These are phyloP conservation scores for Cicer bijugum DNA, from an alignment of 306 rosid genomes.

Conservation along the genomic window DNA sequence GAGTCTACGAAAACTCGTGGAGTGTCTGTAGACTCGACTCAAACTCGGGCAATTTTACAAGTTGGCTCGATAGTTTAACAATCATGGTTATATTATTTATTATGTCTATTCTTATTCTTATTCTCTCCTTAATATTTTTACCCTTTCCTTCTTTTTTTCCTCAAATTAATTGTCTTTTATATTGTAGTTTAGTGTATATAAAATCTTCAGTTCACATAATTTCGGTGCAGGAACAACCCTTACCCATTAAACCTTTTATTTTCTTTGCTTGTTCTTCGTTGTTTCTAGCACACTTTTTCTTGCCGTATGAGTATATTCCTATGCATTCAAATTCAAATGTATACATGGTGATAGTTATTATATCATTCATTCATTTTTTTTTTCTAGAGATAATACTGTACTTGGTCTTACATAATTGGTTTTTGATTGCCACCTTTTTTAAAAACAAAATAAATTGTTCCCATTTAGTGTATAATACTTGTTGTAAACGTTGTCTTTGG, in stretches of 20 bases:
- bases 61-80: background rate
- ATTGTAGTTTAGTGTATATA: conserved; percentile 76
- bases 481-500: no score
- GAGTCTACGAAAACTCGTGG: background rate
- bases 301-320: background rate
- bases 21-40: background rate
- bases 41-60: background rate
- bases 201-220: conserved; percentile 44
- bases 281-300: conserved; percentile 16
- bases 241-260: background rate
- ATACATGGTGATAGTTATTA: conserved; percentile 31
- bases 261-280: conserved; percentile 7
- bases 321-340: conserved; percentile 32
- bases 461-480: no score
- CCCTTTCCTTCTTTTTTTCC: background rate
- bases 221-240: conserved; percentile 1
- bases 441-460: no score
- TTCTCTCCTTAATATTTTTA: conserved; percentile 6
- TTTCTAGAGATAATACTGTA: background rate
- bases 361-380: conserved; percentile 27
- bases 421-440: no score
- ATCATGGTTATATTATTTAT: background rate
- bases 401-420: no score
- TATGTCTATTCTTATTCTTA: conserved; percentile 42
- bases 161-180: conserved; percentile 47